A percentile compares a stretch with the other conserved stretches of the same genome.
phyloP scores from a whole-genome alignment of 192 early-diverging fungal species.

The Mortierella hygrophila region DNA sequence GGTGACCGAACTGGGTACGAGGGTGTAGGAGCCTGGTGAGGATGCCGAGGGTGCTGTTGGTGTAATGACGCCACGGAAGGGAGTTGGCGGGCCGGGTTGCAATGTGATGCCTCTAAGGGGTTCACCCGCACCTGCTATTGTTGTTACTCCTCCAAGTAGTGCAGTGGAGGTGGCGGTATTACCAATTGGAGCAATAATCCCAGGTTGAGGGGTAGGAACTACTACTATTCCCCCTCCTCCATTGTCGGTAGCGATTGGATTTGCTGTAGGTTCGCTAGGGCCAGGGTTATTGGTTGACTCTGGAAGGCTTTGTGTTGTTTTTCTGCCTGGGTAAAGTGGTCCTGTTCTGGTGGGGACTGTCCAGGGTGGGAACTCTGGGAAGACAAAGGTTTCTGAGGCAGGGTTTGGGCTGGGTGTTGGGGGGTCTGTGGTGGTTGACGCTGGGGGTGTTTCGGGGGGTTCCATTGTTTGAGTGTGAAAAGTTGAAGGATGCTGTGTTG shows the following conservation, averaged over 20 bases:
- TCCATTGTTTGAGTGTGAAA: not conserved
- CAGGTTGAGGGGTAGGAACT: not conserved
- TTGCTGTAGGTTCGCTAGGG: not conserved
- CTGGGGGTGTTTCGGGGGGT: not conserved
- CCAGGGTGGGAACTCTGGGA: not conserved
- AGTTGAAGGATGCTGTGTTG: not conserved
- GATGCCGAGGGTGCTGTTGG: not conserved
- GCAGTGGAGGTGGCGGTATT: not conserved
- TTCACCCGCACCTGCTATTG: not conserved
- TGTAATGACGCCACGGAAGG: not conserved
- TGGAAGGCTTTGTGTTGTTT: not conserved
- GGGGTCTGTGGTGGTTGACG: not conserved
- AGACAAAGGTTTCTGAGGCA: not conserved
- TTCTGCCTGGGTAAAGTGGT: not conserved
- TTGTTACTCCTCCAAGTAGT: not conserved
- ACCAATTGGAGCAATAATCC: not conserved
- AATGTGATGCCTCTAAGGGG: not conserved
- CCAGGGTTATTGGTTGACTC: not conserved
- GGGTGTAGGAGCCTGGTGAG: not conserved
- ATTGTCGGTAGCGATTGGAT: not conserved
- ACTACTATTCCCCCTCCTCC: not conserved
- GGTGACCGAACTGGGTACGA: not conserved
- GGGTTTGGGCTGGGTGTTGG: not conserved
- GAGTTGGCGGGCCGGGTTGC: not conserved
- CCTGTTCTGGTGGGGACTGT: not conserved